These are phyloP conservation scores for Aureobasidium subglaciale DNA, from an alignment of 2,329 filamentous ascomycete genomes.

Conservation along the genomic window DNA sequence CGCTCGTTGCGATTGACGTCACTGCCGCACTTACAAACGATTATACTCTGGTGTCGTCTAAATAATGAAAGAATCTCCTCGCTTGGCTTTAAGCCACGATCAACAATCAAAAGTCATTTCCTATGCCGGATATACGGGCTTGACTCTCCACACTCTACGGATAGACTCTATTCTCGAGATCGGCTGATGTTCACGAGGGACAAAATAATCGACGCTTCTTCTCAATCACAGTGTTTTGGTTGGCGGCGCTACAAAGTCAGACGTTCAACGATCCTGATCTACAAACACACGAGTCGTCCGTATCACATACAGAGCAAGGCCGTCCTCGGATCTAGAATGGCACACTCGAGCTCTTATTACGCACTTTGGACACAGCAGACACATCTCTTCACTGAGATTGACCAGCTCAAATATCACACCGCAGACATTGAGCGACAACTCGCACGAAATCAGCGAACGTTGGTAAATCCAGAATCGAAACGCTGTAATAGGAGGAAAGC, in stretches of 20 bases:
- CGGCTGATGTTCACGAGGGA: neutral
- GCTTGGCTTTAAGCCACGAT: neutral
- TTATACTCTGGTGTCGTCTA: neutral
- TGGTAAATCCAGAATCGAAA: neutral
- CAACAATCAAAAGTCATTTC: neutral
- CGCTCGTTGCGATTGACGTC: conserved; percentile 2
- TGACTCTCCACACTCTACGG: neutral
- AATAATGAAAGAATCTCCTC: neutral
- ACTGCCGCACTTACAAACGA: neutral
- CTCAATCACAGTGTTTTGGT: no score
- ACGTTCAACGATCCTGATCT: no score
- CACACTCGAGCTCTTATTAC: neutral
- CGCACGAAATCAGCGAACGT: neutral
- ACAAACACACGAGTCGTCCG: no score
- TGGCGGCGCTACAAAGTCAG: no score
- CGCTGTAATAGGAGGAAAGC: conserved; percentile 5
- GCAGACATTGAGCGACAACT: neutral
- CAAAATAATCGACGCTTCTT: no score
- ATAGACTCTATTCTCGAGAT: neutral
- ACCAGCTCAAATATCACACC: neutral
- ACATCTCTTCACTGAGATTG: conserved; percentile 6
- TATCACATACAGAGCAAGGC: neutral
- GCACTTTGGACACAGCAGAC: conserved; percentile 5
- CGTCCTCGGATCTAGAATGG: neutral
- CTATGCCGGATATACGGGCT: conserved; percentile 2